Evolutionary conservation across 805 yeast species (phyloP), one percentile per base, ranked within the genome.

Genomic region (Metschnikowia baotianmanensis): DNA sequence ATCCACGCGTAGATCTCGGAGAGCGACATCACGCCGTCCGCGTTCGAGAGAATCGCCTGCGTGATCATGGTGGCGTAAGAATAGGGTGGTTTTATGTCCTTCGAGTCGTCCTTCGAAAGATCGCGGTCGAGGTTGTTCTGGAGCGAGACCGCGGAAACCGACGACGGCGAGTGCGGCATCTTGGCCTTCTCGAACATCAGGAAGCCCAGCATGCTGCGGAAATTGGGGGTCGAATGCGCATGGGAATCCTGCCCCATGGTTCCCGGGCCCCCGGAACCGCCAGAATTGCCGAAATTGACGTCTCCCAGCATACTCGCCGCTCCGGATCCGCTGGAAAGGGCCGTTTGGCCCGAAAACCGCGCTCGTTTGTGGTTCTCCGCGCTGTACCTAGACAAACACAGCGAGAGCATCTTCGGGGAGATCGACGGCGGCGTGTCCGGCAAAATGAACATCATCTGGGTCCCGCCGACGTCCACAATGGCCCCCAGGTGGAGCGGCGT

Each of bases 61-160:
- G 99, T 89, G 51, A 93, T 93, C 97, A 93, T 90, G 1, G 97
- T 91, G 0, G 99, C 98, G 59, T 93, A 93, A 13, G 95, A 84
- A 59, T 84, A 93, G 2, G 98, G 98, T 3, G 99, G 99, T 63
- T 93, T 93, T 51, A 90, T 82, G 59, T 91, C 95, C 57, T 83
- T 86, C 37, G 95, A 81, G 47, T 89, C 96, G 59, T 91, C 98
- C 46, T 76, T 75, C n/a, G 95, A 82, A 48, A 90, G 72, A 61
- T 85, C 93, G 53, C 77, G 76, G 57, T 72, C 75, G 47, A 70
- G 57, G 51, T 69, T 69, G 51, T 61, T 67, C 50, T 70, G 75
- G 31, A 70, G 56, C n/a, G 71, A 63, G 11, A 64, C 63, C 4
- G 74, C 74, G n/a, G 64, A 56, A 5, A 61, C 60, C 4, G 65